Percentiles rank a stretch among this genome's conserved stretches.
These are phyloP conservation scores for Veloboletus limbatus DNA, from an alignment of 1,284 basidiomycete genomes.

Conservation along the genomic window DNA sequence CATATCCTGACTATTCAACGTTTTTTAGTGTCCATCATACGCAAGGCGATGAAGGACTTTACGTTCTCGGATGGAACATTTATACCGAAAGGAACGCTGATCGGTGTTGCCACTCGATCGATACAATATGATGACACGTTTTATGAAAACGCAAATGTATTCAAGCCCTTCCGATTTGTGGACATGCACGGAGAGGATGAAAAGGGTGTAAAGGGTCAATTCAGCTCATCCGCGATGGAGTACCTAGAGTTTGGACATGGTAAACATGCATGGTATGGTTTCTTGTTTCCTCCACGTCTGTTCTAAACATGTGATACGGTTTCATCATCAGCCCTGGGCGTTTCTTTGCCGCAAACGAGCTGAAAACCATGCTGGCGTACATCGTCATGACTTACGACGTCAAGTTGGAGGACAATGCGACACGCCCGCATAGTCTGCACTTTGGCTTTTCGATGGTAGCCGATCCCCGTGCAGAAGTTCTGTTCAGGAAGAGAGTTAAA, in stretches of 20 bases:
- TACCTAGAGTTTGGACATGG: conserved; percentile 11
- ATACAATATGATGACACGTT: conserved; percentile 28
- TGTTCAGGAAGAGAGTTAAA: no score
- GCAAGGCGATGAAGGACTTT: conserved; percentile 28
- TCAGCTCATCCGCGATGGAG: conserved; percentile 7
- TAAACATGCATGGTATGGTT: conserved; percentile 12
- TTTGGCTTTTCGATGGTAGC: no score
- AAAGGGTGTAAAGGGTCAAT: conserved; percentile 1
- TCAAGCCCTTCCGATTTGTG: conserved; percentile 36
- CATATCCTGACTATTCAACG: no score
- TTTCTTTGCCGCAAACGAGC: conserved; percentile 11
- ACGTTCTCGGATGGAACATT: conserved; percentile 42
- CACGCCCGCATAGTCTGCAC: no score
- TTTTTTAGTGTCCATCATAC: conserved; percentile 2
- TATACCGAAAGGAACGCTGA: conserved; percentile 36
- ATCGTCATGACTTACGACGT: conserved; percentile 11
- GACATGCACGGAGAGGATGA: neutral
- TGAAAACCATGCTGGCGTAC: conserved; percentile 15
- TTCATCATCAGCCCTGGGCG: conserved; percentile 13
- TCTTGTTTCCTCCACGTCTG: neutral
- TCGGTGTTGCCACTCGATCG: conserved; percentile 27
- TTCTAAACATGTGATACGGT: neutral
- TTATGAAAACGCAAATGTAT: conserved; percentile 29
- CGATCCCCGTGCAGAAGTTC: no score
- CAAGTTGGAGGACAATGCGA: conserved; percentile 9